Percentiles rank a stretch among this genome's conserved stretches.
phyloP scores from a whole-genome alignment of 2,329 filamentous ascomycete species.

The Ceratocystis eucalypticola region DNA sequence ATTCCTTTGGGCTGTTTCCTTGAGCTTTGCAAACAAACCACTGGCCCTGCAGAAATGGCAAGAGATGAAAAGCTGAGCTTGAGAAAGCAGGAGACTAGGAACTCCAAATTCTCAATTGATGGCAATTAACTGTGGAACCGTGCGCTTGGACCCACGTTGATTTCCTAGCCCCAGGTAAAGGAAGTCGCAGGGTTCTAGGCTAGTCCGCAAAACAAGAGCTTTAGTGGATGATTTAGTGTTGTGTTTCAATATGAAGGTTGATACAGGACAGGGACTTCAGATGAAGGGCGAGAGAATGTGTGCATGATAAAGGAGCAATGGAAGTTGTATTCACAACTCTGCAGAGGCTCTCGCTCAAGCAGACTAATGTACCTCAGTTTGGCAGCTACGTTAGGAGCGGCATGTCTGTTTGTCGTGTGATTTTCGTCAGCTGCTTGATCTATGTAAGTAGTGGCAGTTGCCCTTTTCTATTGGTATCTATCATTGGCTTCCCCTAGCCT shows the following conservation, averaged over 20 bases:
- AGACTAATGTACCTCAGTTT: not conserved
- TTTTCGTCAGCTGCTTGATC: not conserved
- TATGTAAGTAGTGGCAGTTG: not conserved
- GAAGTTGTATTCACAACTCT: not conserved
- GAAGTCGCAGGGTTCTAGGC: constrained; percentile 2
- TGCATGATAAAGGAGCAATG: not conserved
- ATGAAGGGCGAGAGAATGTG: not conserved
- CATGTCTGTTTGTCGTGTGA: not conserved
- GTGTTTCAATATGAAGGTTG: constrained; percentile 6
- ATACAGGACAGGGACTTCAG: constrained; percentile 4
- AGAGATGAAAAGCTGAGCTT: not conserved
- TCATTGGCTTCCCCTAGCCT: not conserved
- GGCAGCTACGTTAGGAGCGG: not conserved
- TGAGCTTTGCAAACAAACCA: not conserved
- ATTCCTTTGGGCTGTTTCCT: not conserved
- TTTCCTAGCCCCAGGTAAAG: constrained; percentile 3
- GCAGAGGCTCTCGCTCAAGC: not conserved
- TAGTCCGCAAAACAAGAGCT: not conserved
- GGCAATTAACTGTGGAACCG: constrained; percentile 8
- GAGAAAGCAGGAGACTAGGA: not conserved
- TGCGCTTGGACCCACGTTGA: constrained; percentile 11
- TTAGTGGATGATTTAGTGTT: constrained; percentile 3
- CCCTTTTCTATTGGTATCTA: not conserved
- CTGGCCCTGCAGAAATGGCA: not conserved
- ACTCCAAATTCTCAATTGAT: not conserved